Conservation (phyloP, 108 stramenopile species). For the Nitzschia inconspicua region DNA sequence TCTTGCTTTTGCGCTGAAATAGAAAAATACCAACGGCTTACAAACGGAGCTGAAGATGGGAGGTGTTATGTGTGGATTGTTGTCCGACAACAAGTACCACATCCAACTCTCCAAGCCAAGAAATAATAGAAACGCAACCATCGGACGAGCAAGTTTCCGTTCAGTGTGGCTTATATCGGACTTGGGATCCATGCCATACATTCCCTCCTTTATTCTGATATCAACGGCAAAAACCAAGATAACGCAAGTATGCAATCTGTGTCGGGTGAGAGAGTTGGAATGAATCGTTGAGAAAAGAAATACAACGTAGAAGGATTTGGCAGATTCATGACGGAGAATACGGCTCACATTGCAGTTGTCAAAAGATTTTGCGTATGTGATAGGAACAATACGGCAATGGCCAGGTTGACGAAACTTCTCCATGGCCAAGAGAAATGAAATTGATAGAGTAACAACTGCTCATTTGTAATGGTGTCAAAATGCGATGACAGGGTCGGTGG, state of each 20-base stretch:
- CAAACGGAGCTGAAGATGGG: constrained; percentile 28
- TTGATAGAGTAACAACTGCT: constrained; percentile 23
- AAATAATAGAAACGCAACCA: constrained; percentile 29
- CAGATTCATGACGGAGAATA: too few species aligned
- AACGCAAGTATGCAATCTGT: constrained; percentile 22
- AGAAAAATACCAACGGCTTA: constrained; percentile 62
- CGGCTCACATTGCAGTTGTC: constrained; percentile 1
- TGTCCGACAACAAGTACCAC: constrained; percentile 16
- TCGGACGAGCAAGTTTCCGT: constrained; percentile 16
- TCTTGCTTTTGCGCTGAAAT: constrained; percentile 36
- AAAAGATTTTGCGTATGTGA: constrained; percentile 12
- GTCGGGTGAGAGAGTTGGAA: too few species aligned
- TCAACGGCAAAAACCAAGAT: constrained; percentile 26
- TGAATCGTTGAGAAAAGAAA: too few species aligned
- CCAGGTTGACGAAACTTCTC: constrained; percentile 23
- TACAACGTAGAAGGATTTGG: too few species aligned
- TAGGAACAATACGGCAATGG: constrained; percentile 28
- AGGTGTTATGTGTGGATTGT: constrained; percentile 1
- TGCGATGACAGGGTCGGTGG: constrained; percentile 23
- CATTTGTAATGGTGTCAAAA: constrained; percentile 25
- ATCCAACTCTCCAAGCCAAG: constrained; percentile 35
- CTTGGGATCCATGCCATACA: constrained; percentile 8
- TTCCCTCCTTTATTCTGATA: constrained; percentile 19
- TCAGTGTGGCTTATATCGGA: constrained; percentile 22
- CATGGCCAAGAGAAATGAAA: constrained; percentile 18